Percentiles rank a stretch among this genome's conserved stretches.
These are phyloP conservation scores for Colletotrichum orchidophilum DNA, from an alignment of 2,329 filamentous ascomycete species.

Conservation along the genomic window DNA sequence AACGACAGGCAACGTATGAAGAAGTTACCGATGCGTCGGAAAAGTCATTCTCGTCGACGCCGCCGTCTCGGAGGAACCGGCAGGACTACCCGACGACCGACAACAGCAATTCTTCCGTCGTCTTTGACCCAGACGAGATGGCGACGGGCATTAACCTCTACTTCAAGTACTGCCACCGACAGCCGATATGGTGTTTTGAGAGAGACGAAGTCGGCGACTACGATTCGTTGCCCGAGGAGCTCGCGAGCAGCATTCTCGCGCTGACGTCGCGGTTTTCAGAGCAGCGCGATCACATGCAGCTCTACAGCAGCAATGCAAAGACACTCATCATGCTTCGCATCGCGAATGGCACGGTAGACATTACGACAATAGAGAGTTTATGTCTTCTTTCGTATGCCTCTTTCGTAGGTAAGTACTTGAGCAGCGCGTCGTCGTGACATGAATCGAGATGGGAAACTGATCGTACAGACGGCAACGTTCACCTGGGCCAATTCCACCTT, in stretches of 20 bases:
- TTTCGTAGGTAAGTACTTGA: slow-evolving; percentile 52
- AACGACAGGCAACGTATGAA: slow-evolving; percentile 37
- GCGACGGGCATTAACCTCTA: slow-evolving; percentile 48
- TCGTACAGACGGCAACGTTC: slow-evolving; percentile 55
- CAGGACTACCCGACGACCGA: slow-evolving; percentile 37
- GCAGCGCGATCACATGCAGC: slow-evolving; percentile 43
- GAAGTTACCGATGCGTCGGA: slow-evolving; percentile 44
- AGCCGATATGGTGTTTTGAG: slow-evolving; percentile 57
- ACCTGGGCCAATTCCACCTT: slow-evolving; percentile 60
- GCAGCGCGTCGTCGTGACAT: background rate
- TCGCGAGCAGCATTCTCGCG: slow-evolving; percentile 52
- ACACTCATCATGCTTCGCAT: slow-evolving; percentile 58
- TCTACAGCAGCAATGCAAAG: slow-evolving; percentile 51
- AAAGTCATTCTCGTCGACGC: slow-evolving; percentile 45
- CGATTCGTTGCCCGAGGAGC: slow-evolving; percentile 48
- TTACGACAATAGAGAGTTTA: slow-evolving; percentile 60
- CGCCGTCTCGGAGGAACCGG: slow-evolving; percentile 38
- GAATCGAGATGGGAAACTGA: slow-evolving; percentile 22
- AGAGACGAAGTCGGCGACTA: slow-evolving; percentile 50
- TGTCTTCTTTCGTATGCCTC: slow-evolving; percentile 60
- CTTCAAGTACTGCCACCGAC: slow-evolving; percentile 54
- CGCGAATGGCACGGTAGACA: slow-evolving; percentile 58
- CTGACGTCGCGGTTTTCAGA: slow-evolving; percentile 51
- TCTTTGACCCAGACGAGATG: slow-evolving; percentile 46
- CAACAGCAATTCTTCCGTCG: slow-evolving; percentile 30